Conservation (phyloP, 2,329 filamentous ascomycete genomes). For the Tolypocladium tundrense region DNA sequence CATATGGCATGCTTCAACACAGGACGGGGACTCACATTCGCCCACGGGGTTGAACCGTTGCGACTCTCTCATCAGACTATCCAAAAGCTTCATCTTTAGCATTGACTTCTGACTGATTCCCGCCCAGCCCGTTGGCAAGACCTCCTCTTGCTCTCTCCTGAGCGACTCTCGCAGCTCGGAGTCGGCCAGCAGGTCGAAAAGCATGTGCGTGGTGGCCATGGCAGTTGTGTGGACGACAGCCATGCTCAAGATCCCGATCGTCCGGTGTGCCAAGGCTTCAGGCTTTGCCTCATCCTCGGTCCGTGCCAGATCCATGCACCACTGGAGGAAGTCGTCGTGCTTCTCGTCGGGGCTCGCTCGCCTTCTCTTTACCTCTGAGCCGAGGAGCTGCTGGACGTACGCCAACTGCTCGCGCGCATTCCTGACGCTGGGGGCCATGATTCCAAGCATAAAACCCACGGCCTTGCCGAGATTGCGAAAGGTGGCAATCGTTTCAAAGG, state of each 20-base stretch:
- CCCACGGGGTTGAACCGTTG: slow-evolving; percentile 10
- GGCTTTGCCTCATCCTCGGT: slow-evolving; percentile 5
- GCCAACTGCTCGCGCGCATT: slow-evolving; percentile 4
- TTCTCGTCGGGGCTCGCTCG: slow-evolving; percentile 1
- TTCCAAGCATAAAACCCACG: background rate
- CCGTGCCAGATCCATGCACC: slow-evolving; percentile 7
- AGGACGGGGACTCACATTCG: slow-evolving; percentile 2
- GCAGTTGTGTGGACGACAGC: slow-evolving; percentile 10
- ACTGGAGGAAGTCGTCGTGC: slow-evolving; percentile 8
- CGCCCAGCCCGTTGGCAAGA: slow-evolving; percentile 3
- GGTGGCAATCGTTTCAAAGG: slow-evolving; percentile 5
- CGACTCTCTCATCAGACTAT: slow-evolving; percentile 11
- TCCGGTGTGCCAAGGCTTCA: slow-evolving; percentile 5
- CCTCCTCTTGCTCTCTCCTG: slow-evolving; percentile 2
- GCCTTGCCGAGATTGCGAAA: slow-evolving; percentile 5
- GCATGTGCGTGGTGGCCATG: slow-evolving; percentile 8
- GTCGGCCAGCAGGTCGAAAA: slow-evolving; percentile 6
- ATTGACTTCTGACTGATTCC: slow-evolving; percentile 7
- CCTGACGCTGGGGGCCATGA: slow-evolving; percentile 2
- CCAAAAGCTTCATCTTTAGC: slow-evolving; percentile 10
- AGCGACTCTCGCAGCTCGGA: slow-evolving; percentile 1
- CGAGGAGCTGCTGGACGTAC: slow-evolving; percentile 6
- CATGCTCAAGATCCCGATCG: slow-evolving; percentile 8
- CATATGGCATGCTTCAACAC: no score
- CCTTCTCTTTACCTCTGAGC: slow-evolving; percentile 4